Conservation (phyloP, 1,284 basidiomycete species). For the Tylopilus orsonianus region DNA sequence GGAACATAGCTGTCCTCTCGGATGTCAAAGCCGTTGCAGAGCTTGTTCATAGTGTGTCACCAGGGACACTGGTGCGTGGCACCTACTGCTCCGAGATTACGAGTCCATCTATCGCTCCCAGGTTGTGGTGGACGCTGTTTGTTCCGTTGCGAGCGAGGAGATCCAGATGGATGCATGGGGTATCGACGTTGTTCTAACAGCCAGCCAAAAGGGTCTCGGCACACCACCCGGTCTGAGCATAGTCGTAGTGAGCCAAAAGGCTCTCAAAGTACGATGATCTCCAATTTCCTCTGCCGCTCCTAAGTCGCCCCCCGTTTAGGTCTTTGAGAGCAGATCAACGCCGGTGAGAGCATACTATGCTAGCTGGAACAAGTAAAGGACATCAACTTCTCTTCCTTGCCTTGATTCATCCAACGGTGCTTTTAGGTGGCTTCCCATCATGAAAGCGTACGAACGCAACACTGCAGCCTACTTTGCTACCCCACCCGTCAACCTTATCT, state of each 20-base stretch:
- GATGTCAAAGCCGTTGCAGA: constrained; percentile 80
- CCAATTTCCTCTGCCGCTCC: not conserved
- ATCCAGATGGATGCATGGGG: constrained; percentile 94
- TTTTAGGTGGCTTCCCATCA: constrained; percentile 87
- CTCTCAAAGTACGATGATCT: constrained; percentile 55
- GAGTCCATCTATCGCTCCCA: constrained; percentile 21
- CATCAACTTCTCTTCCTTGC: not conserved
- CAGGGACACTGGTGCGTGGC: constrained; percentile 72
- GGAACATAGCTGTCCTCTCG: constrained; percentile 71
- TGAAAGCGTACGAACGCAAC: constrained; percentile 84
- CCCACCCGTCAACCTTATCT: constrained; percentile 91
- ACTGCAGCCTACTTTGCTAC: constrained; percentile 90
- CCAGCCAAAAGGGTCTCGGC: constrained; percentile 94
- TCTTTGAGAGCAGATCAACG: constrained; percentile 67
- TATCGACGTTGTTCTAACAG: constrained; percentile 87
- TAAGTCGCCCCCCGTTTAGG: constrained; percentile 37
- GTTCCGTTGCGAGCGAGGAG: constrained; percentile 95
- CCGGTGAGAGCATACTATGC: constrained; percentile 85
- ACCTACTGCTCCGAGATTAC: constrained; percentile 1
- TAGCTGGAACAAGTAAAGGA: constrained; percentile 80
- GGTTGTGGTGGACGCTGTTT: constrained; percentile 91
- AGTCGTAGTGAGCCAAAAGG: constrained; percentile 78
- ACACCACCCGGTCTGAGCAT: constrained; percentile 94
- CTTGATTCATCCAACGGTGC: not conserved
- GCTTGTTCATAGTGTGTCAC: constrained; percentile 77